Evolutionary conservation across 2,329 filamentous ascomycete genomes (phyloP).

Genomic region (Setomelanomma holmii): DNA sequence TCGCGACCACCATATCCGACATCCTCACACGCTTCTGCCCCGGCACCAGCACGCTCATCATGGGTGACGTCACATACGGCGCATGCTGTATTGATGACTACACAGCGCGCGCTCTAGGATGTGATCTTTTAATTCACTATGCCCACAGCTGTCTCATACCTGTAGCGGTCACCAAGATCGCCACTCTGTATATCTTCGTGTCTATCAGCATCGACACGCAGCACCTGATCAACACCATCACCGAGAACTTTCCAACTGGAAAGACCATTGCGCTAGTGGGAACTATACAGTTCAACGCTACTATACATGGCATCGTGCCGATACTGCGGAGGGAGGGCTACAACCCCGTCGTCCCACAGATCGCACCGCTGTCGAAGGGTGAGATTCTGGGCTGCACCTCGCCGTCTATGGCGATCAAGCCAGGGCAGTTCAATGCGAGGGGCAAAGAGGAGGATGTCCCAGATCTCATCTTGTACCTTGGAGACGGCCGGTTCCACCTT

Average conservation of each 20-base stretch:
- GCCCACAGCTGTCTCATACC: slow-evolving; percentile 96
- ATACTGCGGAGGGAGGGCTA: slow-evolving; percentile 85
- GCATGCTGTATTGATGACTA: slow-evolving; percentile 99
- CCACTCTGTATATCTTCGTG: slow-evolving; percentile 97
- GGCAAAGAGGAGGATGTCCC: slow-evolving; percentile 55
- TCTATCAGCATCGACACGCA: slow-evolving; percentile 94
- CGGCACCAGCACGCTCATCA: slow-evolving; percentile 90
- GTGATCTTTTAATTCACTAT: slow-evolving; percentile 94
- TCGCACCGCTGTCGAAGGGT: slow-evolving; percentile 88
- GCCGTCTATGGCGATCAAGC: slow-evolving; percentile 58
- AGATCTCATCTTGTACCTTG: slow-evolving; percentile 85
- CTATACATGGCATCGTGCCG: slow-evolving; percentile 83
- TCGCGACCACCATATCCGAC: slow-evolving; percentile 96
- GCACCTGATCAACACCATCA: slow-evolving; percentile 84
- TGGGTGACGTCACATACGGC: slow-evolving; percentile 98
- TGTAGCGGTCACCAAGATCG: slow-evolving; percentile 94
- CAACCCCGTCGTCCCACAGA: slow-evolving; percentile 86
- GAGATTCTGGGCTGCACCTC: slow-evolving; percentile 98
- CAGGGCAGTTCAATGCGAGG: slow-evolving; percentile 50
- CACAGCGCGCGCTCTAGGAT: slow-evolving; percentile 90
- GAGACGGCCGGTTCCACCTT: slow-evolving; percentile 92
- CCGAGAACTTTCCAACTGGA: slow-evolving; percentile 83
- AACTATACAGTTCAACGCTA: slow-evolving; percentile 98
- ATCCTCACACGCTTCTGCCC: slow-evolving; percentile 95
- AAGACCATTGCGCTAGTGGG: slow-evolving; percentile 93